These are phyloP conservation scores for Yarrowia sp. DNA, from an alignment of 805 yeast genomes.

Conservation along the genomic window DNA sequence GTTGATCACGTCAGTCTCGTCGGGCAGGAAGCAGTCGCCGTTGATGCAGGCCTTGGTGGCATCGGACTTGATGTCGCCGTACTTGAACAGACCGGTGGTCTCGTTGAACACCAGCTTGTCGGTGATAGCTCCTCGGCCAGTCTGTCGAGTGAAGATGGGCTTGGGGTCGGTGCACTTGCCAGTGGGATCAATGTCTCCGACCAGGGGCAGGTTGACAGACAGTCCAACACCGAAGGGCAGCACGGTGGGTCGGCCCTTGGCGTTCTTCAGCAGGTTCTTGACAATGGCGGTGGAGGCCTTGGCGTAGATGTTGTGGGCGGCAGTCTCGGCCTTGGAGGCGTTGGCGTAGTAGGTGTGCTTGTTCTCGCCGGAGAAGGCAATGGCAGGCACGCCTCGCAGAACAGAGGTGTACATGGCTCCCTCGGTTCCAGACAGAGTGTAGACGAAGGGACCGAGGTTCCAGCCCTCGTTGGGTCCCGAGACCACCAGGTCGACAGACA, in stretches of 20 bases:
- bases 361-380: constrained; percentile 53
- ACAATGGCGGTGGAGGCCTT: constrained; percentile 28
- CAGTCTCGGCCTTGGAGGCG: constrained; percentile 17
- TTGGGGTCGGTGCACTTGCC: constrained; percentile 37
- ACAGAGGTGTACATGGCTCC: constrained; percentile 55
- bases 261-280: constrained; percentile 36
- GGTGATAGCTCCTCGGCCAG: constrained; percentile 30
- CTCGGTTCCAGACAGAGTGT: constrained; percentile 54
- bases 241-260: constrained; percentile 27
- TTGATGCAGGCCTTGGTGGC: constrained; percentile 29
- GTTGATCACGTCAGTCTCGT: constrained; percentile 34
- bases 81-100: constrained; percentile 28
- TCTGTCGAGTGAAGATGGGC: constrained; percentile 39
- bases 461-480: constrained; percentile 58
- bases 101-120: constrained; percentile 34
- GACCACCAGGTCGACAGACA: constrained; percentile 55
- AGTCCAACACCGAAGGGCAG: constrained; percentile 34
- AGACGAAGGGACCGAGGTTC: constrained; percentile 52
- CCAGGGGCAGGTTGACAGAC: constrained; percentile 32
- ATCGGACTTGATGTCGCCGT: constrained; percentile 28
- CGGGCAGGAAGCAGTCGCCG: constrained; percentile 36
- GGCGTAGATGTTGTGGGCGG: constrained; percentile 35
- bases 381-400: constrained; percentile 53
- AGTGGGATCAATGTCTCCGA: constrained; percentile 34
- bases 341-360: constrained; percentile 32